Evolutionary conservation across 306 rosid species (phyloP), one percentile per base, ranked within the genome.

Genomic region (Cucurbita argyrosperma): DNA sequence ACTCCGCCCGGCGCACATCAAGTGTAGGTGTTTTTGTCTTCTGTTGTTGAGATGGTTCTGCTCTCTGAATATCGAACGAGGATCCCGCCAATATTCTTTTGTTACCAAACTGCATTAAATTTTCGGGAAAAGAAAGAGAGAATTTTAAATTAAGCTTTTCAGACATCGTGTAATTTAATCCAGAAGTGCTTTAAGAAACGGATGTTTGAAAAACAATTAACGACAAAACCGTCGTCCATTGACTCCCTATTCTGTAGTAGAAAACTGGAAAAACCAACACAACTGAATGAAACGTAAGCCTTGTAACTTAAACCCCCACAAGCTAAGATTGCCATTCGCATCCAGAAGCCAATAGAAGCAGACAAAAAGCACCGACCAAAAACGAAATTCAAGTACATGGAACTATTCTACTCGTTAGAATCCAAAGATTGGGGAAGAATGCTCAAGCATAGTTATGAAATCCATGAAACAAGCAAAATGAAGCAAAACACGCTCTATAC

Each of bases 61-160:
- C 88, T 83, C 95, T 88, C 80, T 83, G 89, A 83, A 59, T 71
- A 85, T 87, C 96, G 77, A 85, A 82, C 10, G 81, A 61, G 78
- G 96, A 86, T 74, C 94, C 96, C 59, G 82, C 94, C 88, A 87
- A 84, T 85, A 91, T 83, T 84, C 91, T 84, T 82, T 95, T 95
- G 82, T 87, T 85, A 74, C 80, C 83, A 75, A 89, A 85, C 99
- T 91, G 96, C 90, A 91, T 65, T 72, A 79, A 47, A 77, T 75
- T 76, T 43, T 43, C 10, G 54, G 71, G n/a, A 55, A 21, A 6
- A 1, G 0, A 52, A 19, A 14, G 54, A 50, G 56, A 63, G 72
- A 8, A 45, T 3, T 5, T 7, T 16, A 7, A 47, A 39, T 15
- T 39, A 15, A 39, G 23, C 69, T 16, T 40, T 16, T 4, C 15